These are phyloP conservation scores for Hortaea werneckii DNA, from an alignment of 2,329 filamentous ascomycete species.

Conservation along the genomic window DNA sequence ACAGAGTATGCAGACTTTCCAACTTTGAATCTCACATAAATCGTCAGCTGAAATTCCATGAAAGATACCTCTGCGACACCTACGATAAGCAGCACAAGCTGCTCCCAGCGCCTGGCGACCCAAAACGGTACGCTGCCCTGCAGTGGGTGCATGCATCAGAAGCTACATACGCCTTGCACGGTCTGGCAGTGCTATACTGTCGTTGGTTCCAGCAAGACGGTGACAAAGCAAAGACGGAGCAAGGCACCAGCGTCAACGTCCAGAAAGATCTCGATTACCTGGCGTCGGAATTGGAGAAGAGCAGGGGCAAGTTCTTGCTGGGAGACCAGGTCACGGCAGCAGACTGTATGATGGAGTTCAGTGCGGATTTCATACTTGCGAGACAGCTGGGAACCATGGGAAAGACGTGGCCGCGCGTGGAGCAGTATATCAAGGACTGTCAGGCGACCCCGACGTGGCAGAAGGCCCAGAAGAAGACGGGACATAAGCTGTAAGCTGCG, in stretches of 20 bases:
- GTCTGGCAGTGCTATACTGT: conserved; percentile 35
- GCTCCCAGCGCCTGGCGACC: conserved; percentile 26
- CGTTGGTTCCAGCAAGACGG: conserved; percentile 33
- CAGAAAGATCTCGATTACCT: conserved; percentile 38
- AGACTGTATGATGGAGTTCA: conserved; percentile 39
- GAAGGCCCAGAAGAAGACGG: conserved; percentile 33
- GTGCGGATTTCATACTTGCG: conserved; percentile 30
- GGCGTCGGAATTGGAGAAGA: conserved; percentile 31
- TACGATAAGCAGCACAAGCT: conserved; percentile 33
- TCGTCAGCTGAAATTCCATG: not conserved
- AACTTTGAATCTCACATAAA: not conserved
- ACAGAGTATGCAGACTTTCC: conserved; percentile 29
- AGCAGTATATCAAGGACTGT: conserved; percentile 30
- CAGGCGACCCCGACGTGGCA: conserved; percentile 27
- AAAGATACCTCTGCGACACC: conserved; percentile 37
- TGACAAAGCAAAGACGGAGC: conserved; percentile 27
- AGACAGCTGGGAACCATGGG: conserved; percentile 29
- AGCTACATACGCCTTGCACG: conserved; percentile 37
- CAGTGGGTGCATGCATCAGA: conserved; percentile 40
- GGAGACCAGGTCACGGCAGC: conserved; percentile 28
- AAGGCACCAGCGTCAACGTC: conserved; percentile 32
- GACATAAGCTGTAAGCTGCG: conserved; percentile 19
- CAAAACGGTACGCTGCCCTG: conserved; percentile 27
- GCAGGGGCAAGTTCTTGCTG: conserved; percentile 30
- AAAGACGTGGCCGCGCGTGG: conserved; percentile 24